Conservation (phyloP, 129 eudicot genomes). For the Ambrosia artemisiifolia region DNA sequence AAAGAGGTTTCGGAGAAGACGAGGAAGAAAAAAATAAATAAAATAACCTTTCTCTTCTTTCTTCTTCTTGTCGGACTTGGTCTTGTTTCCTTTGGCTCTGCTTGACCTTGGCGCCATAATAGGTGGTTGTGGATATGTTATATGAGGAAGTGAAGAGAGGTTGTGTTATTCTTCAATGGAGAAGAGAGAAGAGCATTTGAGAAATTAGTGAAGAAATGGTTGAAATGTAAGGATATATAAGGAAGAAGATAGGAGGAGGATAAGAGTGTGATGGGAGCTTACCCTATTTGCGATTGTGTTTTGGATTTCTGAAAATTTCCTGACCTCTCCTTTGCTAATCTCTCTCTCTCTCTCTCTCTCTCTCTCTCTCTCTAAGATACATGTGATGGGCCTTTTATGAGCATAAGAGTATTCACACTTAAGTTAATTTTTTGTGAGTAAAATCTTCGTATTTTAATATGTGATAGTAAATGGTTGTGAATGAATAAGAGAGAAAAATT, state of each 20-base stretch:
- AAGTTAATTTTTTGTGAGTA: too few relatives aligned
- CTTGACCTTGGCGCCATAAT: slow-evolving; percentile 89
- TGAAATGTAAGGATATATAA: slow-evolving; percentile 29
- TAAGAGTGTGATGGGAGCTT: slow-evolving; percentile 52
- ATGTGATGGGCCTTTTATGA: slow-evolving; percentile 55
- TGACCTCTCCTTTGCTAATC: slow-evolving; percentile 63
- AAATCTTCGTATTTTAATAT: too few relatives aligned
- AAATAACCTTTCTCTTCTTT: slow-evolving; percentile 87
- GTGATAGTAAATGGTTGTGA: too few relatives aligned
- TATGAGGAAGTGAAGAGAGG: background rate
- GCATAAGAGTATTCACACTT: too few relatives aligned
- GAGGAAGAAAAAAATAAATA: background rate
- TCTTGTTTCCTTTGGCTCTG: slow-evolving; percentile 82
- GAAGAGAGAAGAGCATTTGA: slow-evolving; percentile 24
- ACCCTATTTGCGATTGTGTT: slow-evolving; percentile 19
- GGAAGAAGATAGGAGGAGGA: slow-evolving; percentile 57
- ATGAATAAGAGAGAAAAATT: too few relatives aligned
- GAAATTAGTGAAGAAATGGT: slow-evolving; percentile 14
- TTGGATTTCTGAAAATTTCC: slow-evolving; percentile 56
- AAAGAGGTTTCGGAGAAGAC: background rate
- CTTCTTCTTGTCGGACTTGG: slow-evolving; percentile 78
- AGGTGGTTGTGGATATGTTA: background rate
- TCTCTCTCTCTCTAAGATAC: slow-evolving; percentile 32
- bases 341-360: slow-evolving; percentile 26
- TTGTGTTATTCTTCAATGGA: background rate